A percentile compares a stretch with the other conserved stretches of the same genome.
Evolutionary conservation across 129 eudicot species (phyloP).

Genomic region (Oenanthe sinensis): DNA sequence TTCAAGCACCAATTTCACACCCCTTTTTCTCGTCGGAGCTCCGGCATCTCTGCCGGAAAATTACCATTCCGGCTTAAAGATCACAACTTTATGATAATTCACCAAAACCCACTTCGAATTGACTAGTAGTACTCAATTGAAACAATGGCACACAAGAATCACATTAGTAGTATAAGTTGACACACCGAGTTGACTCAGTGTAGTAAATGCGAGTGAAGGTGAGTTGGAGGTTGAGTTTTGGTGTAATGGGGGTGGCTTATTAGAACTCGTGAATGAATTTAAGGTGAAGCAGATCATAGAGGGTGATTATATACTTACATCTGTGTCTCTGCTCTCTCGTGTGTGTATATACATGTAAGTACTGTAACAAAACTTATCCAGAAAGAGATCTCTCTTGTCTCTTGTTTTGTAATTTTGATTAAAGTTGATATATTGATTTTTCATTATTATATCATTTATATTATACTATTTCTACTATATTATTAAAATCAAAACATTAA

Average conservation of each 20-base stretch:
- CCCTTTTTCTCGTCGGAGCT: conserved; percentile 37
- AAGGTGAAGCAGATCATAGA: conserved; percentile 33
- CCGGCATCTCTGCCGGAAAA: conserved; percentile 41
- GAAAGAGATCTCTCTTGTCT: not conserved
- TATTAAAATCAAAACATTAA: no score
- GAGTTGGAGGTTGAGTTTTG: conserved; percentile 7
- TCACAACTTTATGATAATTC: conserved; percentile 11
- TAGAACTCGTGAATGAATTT: conserved; percentile 39
- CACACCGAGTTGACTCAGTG: conserved; percentile 1
- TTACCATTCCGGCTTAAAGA: conserved; percentile 21
- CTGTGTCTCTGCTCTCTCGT: not conserved
- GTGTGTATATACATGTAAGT: not conserved
- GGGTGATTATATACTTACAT: not conserved
- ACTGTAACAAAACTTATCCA: not conserved
- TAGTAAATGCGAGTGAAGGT: conserved; percentile 26
- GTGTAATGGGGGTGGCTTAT: conserved; percentile 9
- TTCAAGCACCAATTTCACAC: conserved; percentile 15
- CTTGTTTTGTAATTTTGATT: not conserved
- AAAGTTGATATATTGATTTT: not conserved
- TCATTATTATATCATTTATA: no score
- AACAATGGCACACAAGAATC: not conserved
- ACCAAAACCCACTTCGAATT: conserved; percentile 21
- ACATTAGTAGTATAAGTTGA: not conserved
- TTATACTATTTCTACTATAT: no score
- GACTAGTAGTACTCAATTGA: not conserved